Percentiles rank a stretch among this genome's conserved stretches.
Conservation (phyloP, 257 asterid genomes). For the Petunia axillaris region DNA sequence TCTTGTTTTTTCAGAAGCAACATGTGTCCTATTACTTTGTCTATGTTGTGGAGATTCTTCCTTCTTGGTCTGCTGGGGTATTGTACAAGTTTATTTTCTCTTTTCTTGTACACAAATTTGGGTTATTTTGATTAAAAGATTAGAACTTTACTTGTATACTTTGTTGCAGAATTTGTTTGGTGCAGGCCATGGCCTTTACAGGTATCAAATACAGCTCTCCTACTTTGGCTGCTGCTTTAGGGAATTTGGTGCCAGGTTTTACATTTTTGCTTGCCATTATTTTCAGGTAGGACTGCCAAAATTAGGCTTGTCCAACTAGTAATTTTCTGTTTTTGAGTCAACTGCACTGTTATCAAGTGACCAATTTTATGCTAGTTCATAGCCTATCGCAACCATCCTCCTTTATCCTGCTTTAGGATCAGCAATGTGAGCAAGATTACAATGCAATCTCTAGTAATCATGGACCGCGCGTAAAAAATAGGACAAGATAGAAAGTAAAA, state of each 20-base stretch:
- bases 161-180: constrained; percentile 31
- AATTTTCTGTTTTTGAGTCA: not conserved
- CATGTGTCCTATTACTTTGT: constrained; percentile 26
- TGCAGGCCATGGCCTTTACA: constrained; percentile 26
- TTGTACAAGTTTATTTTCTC: not conserved
- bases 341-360: no score
- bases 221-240: constrained; percentile 30
- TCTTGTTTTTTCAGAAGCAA: constrained; percentile 25
- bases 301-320: not conserved
- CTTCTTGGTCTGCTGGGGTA: constrained; percentile 42
- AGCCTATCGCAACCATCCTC: no score
- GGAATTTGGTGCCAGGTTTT: constrained; percentile 32
- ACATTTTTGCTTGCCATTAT: constrained; percentile 30
- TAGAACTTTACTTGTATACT: not conserved
- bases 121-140: not conserved
- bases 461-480: no score
- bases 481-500: no score
- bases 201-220: constrained; percentile 31
- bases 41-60: constrained; percentile 34
- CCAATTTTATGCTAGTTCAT: no score
- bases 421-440: no score
- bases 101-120: not conserved
- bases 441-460: no score
- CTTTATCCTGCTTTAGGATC: no score
- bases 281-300: constrained; percentile 22